A percentile compares a stretch with the other conserved stretches of the same genome.
phyloP scores from a whole-genome alignment of 176 grass and related monocot species.

The Guadua angustifolia region DNA sequence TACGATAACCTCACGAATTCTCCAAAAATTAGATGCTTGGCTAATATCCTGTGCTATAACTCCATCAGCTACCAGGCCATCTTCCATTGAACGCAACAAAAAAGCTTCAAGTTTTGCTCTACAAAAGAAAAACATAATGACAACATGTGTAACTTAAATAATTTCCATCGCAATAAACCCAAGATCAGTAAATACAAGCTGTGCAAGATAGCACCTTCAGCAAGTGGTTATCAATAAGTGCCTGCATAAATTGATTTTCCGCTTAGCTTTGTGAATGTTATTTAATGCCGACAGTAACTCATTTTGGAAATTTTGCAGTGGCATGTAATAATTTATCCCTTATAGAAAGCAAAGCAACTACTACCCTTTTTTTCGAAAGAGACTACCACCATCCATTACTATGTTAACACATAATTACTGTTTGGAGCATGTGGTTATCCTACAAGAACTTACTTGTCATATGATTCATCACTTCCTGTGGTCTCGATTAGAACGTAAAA shows the following conservation, averaged over 20 bases:
- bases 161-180: slow-evolving; percentile 20
- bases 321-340: too few species aligned
- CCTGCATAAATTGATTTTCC: slow-evolving; percentile 15
- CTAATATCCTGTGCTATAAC: slow-evolving; percentile 93
- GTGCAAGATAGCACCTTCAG: slow-evolving; percentile 14
- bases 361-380: background rate
- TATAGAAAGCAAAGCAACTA: slow-evolving; percentile 2
- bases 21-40: slow-evolving; percentile 90
- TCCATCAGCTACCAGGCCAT: slow-evolving; percentile 82
- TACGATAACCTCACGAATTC: slow-evolving; percentile 84
- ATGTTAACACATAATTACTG: slow-evolving; percentile 10
- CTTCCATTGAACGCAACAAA: slow-evolving; percentile 82
- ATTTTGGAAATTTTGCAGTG: background rate
- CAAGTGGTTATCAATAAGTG: background rate
- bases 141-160: slow-evolving; percentile 6
- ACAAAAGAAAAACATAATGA: slow-evolving; percentile 48
- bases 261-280: slow-evolving; percentile 21
- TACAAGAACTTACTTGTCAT: slow-evolving; percentile 62
- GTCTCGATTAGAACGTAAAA: slow-evolving; percentile 98
- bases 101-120: slow-evolving; percentile 97
- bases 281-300: slow-evolving; percentile 18
- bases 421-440: background rate
- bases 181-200: slow-evolving; percentile 27
- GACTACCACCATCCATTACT: background rate
- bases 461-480: slow-evolving; percentile 87